Base-by-base conservation (phyloP, 1,139 yeast species). In the Debaryomyces nepalensis region DNA sequence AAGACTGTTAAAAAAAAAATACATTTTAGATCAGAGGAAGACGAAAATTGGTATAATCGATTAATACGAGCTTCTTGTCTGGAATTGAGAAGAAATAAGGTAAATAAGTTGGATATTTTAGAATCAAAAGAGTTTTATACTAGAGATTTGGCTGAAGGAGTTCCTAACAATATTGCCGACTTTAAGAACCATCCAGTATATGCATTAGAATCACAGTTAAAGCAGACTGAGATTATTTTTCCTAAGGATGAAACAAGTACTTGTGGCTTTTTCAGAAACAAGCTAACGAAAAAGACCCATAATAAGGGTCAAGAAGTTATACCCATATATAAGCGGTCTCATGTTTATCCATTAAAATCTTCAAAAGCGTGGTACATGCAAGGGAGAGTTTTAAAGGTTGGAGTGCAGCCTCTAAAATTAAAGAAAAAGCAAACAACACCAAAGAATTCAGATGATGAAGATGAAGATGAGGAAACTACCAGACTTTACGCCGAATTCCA, bases 131-230 rank as follows among this genome's bases (percentile, higher is more conserved):
- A 87, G 52, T 84, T 95, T 47, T 67, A 76, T 26, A 77, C 80
- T 40, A 70, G 89, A 36, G 84, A 87, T 41, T 67, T 79, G 22
- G 71, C 77, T 16, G 99, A 95, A 56, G 96, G 96, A 0, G 82
- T 93, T 75, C 99, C 99, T 0, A 81, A 84, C 41, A 87, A 80
- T 52, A 68, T 89, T 15, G 83, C 82, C 37, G 98, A 91, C 50
- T 87, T 93, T 59, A 84, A 82, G 45, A 83, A 84, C 40, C 99
- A 93, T 60, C 99, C 99, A 0, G 61, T 84, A n/a, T 93, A 84
- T 59, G 93, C 85, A 0, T 59, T 93, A 8, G 96, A 88, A 57
- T 73, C 81, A 2, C 96, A 89, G 53, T 61, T 93, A 23, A 74
- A 77, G 42, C 76, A 76, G 43, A 84, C 84, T 57, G 96, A 93